These are phyloP conservation scores for Bifiguratus adelaidae DNA, from an alignment of 192 early-diverging fungal species.

Conservation along the genomic window DNA sequence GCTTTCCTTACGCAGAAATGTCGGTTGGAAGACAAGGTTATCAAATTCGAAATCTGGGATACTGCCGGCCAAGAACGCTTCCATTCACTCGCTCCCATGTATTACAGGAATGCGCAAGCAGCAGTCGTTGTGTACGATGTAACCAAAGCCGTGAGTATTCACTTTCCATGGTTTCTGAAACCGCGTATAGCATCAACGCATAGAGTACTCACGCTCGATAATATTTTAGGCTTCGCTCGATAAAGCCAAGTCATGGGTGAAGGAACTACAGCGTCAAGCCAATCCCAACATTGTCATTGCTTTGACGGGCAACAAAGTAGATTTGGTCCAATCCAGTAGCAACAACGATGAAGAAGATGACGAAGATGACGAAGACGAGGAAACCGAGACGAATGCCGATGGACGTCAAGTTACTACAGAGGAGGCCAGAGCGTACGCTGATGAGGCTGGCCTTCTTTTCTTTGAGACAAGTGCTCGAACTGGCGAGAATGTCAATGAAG, in stretches of 20 bases:
- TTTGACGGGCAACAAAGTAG: slow-evolving; percentile 93
- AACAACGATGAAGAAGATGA: slow-evolving; percentile 20
- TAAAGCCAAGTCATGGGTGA: slow-evolving; percentile 91
- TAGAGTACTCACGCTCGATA: slow-evolving; percentile 8
- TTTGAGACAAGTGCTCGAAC: slow-evolving; percentile 86
- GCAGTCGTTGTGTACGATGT: slow-evolving; percentile 97
- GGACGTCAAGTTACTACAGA: slow-evolving; percentile 26
- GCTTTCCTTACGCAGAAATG: slow-evolving; percentile 92
- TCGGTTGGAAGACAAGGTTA: slow-evolving; percentile 69
- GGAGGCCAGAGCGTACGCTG: slow-evolving; percentile 26
- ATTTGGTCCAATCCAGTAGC: slow-evolving; percentile 38
- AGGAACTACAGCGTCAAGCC: slow-evolving; percentile 93
- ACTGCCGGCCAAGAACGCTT: slow-evolving; percentile 98
- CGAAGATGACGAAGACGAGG: too few species aligned
- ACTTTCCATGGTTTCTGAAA: slow-evolving; percentile 7
- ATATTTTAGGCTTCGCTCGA: slow-evolving; percentile 63
- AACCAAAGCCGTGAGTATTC: slow-evolving; percentile 61
- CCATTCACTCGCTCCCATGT: slow-evolving; percentile 84
- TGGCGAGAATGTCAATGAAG: slow-evolving; percentile 74
- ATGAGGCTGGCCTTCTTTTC: slow-evolving; percentile 72
- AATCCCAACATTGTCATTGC: slow-evolving; percentile 94
- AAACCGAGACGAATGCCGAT: slow-evolving; percentile 3
- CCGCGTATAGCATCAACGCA: background rate
- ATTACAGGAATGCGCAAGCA: slow-evolving; percentile 96
- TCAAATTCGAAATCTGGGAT: slow-evolving; percentile 86